Conservation (phyloP, 2,329 filamentous ascomycete genomes). For the Drechslera avenae region DNA sequence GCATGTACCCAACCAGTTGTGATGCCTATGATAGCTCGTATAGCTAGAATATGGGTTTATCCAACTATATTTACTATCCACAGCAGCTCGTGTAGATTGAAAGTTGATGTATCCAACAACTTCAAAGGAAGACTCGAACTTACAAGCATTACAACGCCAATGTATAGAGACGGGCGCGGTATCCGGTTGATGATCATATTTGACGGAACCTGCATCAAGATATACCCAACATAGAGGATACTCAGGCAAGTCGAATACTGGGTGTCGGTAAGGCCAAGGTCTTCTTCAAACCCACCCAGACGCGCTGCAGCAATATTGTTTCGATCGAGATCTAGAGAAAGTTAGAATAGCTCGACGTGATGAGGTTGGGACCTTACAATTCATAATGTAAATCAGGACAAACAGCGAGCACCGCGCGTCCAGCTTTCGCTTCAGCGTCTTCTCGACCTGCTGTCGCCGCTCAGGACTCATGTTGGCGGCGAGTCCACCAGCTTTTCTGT, state of each 20-base stretch:
- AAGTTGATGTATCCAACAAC: neutral
- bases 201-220: slow-evolving; percentile 43
- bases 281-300: slow-evolving; percentile 41
- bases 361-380: slow-evolving; percentile 22
- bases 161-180: slow-evolving; percentile 42
- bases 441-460: slow-evolving; percentile 38
- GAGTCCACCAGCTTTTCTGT: slow-evolving; percentile 15
- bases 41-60: too few species aligned
- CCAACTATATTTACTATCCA: too few species aligned
- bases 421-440: slow-evolving; percentile 43
- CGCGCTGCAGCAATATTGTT: slow-evolving; percentile 46
- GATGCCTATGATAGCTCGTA: too few species aligned
- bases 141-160: slow-evolving; percentile 44
- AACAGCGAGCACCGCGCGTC: slow-evolving; percentile 41
- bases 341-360: neutral
- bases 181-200: slow-evolving; percentile 53
- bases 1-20: neutral
- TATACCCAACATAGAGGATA: slow-evolving; percentile 35
- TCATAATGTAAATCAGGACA: slow-evolving; percentile 48
- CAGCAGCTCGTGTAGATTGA: too few species aligned
- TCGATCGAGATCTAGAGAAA: slow-evolving; percentile 15
- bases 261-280: slow-evolving; percentile 36
- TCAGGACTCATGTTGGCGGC: slow-evolving; percentile 39
- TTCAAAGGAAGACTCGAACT: neutral
- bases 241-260: slow-evolving; percentile 44